Conservation (phyloP, 2,329 filamentous ascomycete species). For the Emmonsiellopsis sp. region DNA sequence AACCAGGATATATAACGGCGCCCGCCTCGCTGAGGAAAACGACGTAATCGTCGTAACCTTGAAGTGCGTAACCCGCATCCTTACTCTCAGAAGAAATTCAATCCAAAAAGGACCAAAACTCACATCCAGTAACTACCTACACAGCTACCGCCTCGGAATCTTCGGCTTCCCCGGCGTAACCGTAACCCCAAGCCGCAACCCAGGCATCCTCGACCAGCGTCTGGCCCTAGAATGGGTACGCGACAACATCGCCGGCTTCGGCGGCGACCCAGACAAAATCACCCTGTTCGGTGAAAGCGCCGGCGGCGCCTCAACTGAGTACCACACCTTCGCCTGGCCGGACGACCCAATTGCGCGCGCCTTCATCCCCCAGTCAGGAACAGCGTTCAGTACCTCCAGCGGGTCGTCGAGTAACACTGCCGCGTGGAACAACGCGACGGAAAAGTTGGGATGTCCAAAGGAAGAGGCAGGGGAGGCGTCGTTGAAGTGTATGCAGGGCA, state of each 20-base stretch:
- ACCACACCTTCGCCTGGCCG: conserved; percentile 22
- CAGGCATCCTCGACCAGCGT: conserved; percentile 40
- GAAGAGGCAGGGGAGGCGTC: neutral
- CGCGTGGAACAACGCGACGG: neutral
- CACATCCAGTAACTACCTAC: too few relatives aligned
- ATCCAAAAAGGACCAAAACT: conserved; percentile 13
- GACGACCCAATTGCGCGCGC: conserved; percentile 16
- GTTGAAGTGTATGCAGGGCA: neutral
- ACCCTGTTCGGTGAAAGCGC: conserved; percentile 40
- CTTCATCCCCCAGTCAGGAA: conserved; percentile 26
- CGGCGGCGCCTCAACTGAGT: conserved; percentile 26
- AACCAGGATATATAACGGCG: conserved; percentile 35
- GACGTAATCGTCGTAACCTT: conserved; percentile 39
- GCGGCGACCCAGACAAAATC: conserved; percentile 31
- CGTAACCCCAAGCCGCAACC: conserved; percentile 33
- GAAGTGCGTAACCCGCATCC: conserved; percentile 40
- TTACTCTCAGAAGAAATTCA: conserved; percentile 42
- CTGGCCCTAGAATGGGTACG: conserved; percentile 30
- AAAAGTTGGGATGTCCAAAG: neutral
- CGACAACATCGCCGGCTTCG: conserved; percentile 32
- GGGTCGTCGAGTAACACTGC: neutral
- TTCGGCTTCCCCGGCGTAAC: conserved; percentile 35
- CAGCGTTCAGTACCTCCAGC: conserved; percentile 1
- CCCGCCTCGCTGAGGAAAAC: conserved; percentile 36
- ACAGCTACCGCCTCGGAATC: conserved; percentile 37